Evolutionary conservation across 2,329 filamentous ascomycete species (phyloP), one percentile per base, ranked within the genome.

Genomic region (Fusarium beomiforme): DNA sequence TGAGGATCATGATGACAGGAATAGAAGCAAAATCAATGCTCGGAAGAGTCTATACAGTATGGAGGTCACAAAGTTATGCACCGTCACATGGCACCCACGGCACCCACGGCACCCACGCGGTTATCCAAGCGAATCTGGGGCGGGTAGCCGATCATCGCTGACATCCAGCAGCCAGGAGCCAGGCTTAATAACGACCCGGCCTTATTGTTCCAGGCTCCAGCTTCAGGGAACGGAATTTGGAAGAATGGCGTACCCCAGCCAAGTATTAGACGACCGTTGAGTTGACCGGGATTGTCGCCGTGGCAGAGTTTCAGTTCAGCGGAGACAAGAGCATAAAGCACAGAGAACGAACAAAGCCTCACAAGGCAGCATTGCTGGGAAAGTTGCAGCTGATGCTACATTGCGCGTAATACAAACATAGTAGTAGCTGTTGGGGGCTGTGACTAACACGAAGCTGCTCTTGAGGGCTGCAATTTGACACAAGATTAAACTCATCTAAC

Each of bases 111-210:
- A 49, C 36, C 36, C 46, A 54, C 57, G 55, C 55, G 47, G 59
- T 26, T 55, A 53, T 50, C 46, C 42, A 44, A 68, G 74, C 61
- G 67, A 74, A 71, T 74, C 70, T 62, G 74, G 74, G 74, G 72
- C 72, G 73, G 72, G 61, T 74, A 70, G 46, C 65, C 69, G 74
- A 76, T 74, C 74, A 71, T 65, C 64, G 73, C 65, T 75, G 49
- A 36, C 47, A 43, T 14, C 17, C 44, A 53, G 26, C 29, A 29
- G n/a, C 33, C 42, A 44, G 24, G 23, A 26, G 8, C 24, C 33
- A 57, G 26, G 56, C 64, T 60, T 47, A 21, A 26, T 33, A 54
- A 26, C 43, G 47, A 39, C 51, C 42, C 36, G 53, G 43, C 31
- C 41, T 62, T 44, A 57, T 42, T 63, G 41, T 64, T 58, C 62